Percentiles rank a stretch among this genome's conserved stretches.
These are phyloP conservation scores for Tanozyma kutaoensis DNA, from an alignment of 805 yeast species.

Conservation along the genomic window DNA sequence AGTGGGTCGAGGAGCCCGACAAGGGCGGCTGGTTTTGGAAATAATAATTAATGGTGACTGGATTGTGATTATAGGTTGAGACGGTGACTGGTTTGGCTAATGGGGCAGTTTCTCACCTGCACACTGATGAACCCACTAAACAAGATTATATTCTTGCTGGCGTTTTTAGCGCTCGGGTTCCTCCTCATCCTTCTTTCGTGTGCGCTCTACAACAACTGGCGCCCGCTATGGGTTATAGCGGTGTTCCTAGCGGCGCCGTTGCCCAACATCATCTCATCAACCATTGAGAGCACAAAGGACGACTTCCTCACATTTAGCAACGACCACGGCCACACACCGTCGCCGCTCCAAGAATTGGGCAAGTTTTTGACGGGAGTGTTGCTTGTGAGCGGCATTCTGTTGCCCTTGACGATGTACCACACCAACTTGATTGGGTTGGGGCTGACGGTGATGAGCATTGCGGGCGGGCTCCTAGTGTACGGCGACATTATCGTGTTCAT, in stretches of 20 bases:
- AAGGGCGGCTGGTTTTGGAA: neutral
- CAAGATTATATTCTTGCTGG: conserved; percentile 31
- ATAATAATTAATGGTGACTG: too few relatives aligned
- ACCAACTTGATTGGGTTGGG: conserved; percentile 22
- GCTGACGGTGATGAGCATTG: conserved; percentile 27
- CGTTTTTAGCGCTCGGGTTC: conserved; percentile 31
- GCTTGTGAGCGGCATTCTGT: conserved; percentile 29
- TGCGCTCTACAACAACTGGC: conserved; percentile 29
- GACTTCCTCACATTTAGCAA: conserved; percentile 31
- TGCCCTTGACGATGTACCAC: conserved; percentile 28
- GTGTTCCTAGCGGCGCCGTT: conserved; percentile 31
- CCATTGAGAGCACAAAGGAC: conserved; percentile 25
- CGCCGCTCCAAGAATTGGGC: conserved; percentile 24
- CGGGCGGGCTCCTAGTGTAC: conserved; percentile 32
- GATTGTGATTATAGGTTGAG: too few relatives aligned
- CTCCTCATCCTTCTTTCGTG: conserved; percentile 29
- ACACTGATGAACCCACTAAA: conserved; percentile 28
- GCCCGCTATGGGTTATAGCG: conserved; percentile 21
- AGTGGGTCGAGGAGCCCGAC: conserved; percentile 11
- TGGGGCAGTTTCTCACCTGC: too few relatives aligned
- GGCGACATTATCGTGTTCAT: conserved; percentile 28
- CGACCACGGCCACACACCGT: conserved; percentile 22
- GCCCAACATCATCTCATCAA: conserved; percentile 25
- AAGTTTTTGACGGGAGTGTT: conserved; percentile 26
- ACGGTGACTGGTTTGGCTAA: too few relatives aligned